phyloP scores from a whole-genome alignment of 2,329 filamentous ascomycete genomes.

The Amphichorda felina region DNA sequence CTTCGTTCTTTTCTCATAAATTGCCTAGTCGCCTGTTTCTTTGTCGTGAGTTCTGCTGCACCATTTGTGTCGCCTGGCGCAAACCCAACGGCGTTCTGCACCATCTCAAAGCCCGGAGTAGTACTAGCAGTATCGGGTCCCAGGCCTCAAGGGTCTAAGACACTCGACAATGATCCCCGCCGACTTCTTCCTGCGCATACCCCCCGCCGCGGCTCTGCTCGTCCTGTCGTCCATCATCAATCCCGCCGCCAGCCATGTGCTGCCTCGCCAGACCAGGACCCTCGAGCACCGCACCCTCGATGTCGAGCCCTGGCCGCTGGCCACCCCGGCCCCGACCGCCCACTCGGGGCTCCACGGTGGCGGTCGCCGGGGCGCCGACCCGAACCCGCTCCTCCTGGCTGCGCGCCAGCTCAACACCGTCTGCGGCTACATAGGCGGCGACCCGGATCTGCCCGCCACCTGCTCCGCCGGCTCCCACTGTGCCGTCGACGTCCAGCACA shows the following conservation, averaged over 20 bases:
- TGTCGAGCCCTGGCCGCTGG: slow-evolving; percentile 24
- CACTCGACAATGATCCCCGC: too few relatives aligned
- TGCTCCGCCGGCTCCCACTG: slow-evolving; percentile 47
- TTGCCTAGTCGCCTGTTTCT: too few relatives aligned
- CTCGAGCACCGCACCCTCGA: slow-evolving; percentile 23
- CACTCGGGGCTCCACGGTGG: slow-evolving; percentile 19
- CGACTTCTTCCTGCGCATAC: slow-evolving; percentile 20
- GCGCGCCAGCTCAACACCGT: slow-evolving; percentile 39
- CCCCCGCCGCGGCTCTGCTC: slow-evolving; percentile 19
- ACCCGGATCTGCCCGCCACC: slow-evolving; percentile 39
- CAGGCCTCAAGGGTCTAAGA: too few relatives aligned
- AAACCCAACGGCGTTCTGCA: too few relatives aligned
- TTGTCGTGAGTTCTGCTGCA: too few relatives aligned
- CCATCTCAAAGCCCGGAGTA: too few relatives aligned
- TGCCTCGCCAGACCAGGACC: slow-evolving; percentile 27
- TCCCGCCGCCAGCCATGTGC: slow-evolving; percentile 20
- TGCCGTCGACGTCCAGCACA: slow-evolving; percentile 35
- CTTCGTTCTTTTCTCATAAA: too few relatives aligned
- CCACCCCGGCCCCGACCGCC: not conserved
- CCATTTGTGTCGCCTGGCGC: too few relatives aligned
- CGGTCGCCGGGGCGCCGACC: slow-evolving; percentile 17
- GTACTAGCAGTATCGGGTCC: too few relatives aligned
- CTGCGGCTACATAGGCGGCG: slow-evolving; percentile 44
- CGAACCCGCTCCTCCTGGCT: slow-evolving; percentile 17
- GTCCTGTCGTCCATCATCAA: slow-evolving; percentile 16